A percentile compares a stretch with the other conserved stretches of the same genome.
Evolutionary conservation across 495 filamentous ascomycete species (phyloP).

Genomic region (Peziza echinospora): DNA sequence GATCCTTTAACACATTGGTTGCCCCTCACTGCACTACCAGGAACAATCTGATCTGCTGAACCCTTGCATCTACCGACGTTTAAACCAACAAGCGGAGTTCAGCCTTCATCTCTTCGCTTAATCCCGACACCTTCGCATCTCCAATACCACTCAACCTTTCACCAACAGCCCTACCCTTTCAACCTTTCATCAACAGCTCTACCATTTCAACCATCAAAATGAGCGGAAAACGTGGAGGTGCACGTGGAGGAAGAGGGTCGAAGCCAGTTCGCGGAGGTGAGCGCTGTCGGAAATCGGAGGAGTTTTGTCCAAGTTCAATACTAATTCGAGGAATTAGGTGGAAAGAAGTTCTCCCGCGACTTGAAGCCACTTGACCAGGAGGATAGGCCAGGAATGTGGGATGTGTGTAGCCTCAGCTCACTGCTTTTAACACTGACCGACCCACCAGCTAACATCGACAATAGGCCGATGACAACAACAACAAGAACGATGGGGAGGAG

Average conservation of each 20-base stretch:
- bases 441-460: constrained; percentile 26
- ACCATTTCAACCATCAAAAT: not conserved
- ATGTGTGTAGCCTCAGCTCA: constrained; percentile 25
- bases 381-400: constrained; percentile 75
- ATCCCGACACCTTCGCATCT: no score
- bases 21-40: no score
- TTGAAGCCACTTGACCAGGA: constrained; percentile 57
- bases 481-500: constrained; percentile 15
- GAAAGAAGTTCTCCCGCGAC: constrained; percentile 83
- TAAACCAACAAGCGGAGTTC: no score
- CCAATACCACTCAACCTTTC: no score
- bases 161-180: no score
- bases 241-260: not conserved
- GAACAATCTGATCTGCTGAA: no score
- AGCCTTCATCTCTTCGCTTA: no score
- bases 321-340: constrained; percentile 40
- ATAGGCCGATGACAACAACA: constrained; percentile 8
- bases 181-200: not conserved
- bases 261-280: not conserved
- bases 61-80: no score
- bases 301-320: constrained; percentile 2
- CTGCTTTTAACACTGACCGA: constrained; percentile 22
- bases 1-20: no score
- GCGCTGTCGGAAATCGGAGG: not conserved
- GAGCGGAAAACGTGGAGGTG: not conserved